Evolutionary conservation across 139 green algal species (phyloP).

Genomic region (Picochlorum costavermella): DNA sequence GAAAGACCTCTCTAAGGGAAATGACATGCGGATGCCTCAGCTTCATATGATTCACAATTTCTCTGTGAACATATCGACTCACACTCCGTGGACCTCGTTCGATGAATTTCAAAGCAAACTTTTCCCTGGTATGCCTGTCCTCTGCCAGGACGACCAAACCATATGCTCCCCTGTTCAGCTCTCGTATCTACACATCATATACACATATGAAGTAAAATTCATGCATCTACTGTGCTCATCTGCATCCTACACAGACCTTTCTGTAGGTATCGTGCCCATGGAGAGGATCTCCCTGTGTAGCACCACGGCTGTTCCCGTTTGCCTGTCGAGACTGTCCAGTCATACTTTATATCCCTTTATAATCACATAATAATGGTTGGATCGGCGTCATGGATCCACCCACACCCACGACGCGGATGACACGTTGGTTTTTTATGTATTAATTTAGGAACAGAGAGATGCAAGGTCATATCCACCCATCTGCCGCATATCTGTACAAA

Average conservation of each 20-base stretch:
- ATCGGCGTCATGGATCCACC: no score
- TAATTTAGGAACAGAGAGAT: no score
- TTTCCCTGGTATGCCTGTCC: slow-evolving; percentile 20
- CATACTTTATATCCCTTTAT: no score
- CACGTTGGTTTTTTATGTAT: no score
- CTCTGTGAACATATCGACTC: slow-evolving; percentile 7
- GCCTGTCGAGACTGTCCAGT: no score
- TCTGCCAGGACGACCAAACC: slow-evolving; percentile 22
- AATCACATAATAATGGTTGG: no score
- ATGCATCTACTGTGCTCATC: slow-evolving; percentile 14
- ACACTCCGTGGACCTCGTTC: slow-evolving; percentile 18
- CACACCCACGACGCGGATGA: no score
- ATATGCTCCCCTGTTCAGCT: slow-evolving; percentile 23
- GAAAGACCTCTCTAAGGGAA: slow-evolving; percentile 75
- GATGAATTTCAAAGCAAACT: slow-evolving; percentile 37
- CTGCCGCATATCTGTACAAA: no score
- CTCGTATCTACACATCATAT: slow-evolving; percentile 12
- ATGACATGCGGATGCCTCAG: slow-evolving; percentile 95
- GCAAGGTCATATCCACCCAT: no score
- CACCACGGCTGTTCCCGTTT: neutral
- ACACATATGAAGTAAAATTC: slow-evolving; percentile 19
- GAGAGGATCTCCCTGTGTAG: slow-evolving; percentile 3
- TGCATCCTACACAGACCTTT: neutral
- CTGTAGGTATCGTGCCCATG: slow-evolving; percentile 8
- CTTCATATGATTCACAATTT: slow-evolving; percentile 88